Base-by-base conservation (phyloP, 2,329 filamentous ascomycete species). In the Aspergillus hortae region DNA sequence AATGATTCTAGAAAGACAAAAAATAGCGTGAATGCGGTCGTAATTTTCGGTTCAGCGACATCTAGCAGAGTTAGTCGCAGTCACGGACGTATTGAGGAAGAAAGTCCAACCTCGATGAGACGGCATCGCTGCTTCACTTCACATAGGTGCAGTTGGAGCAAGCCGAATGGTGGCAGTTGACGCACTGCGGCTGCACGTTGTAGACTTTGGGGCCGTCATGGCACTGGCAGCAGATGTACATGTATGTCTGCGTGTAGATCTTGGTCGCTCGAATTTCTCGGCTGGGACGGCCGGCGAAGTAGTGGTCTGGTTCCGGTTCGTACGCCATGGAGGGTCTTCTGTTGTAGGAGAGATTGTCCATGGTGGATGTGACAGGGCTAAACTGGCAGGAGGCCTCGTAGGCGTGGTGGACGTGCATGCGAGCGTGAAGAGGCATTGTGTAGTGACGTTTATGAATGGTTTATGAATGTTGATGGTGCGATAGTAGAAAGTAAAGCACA, bases 151-250 rank as follows among this genome's bases (percentile, higher is more conserved):
- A 38, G 14, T n/a, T n/a, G 35, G 14, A n/a, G 35, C 35, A 38
- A 11, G 35, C 35, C 14, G 35, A n/a, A 17, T 61, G 50, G 1
- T 30, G 45, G 61, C 71, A 74, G 12, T 10, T 4, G 5, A 71
- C 57, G 47, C 72, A 74, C 17, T 35, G 42, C 2, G 66, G 61
- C 41, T 74, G 68, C 27, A 53, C 41, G 10, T 67, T 58, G 55
- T 57, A 73, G 36, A 71, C 55, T 47, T 74, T 74, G 0, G 72
- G 72, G 0, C 72, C 72, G 40, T 74, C 71, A 1, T 61, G 36
- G 53, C 72, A 74, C 4, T 53, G 1, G 63, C 72, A 74, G 60
- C 72, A 74, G 49, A 69, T 62, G 43, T 71, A 74, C 55, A 70
- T 59, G 47, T 63, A 55, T 9, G 60, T 63, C 1, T 54, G 25